Evolutionary conservation across 176 grass and related monocot species (phyloP).

Genomic region (Microstegium vimineum): DNA sequence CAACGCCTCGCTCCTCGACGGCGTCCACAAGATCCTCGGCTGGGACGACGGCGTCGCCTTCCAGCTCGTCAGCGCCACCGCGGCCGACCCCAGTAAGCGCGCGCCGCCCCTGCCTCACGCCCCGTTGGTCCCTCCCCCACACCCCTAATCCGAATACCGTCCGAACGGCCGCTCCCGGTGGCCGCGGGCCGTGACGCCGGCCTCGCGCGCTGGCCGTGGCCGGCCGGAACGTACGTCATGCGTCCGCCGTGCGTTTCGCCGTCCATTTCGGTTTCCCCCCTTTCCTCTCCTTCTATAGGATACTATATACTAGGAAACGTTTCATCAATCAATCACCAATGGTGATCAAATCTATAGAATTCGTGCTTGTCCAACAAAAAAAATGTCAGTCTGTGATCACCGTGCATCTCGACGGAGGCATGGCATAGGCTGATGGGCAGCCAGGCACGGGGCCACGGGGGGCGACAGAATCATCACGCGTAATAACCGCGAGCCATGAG

Average conservation of each 20-base stretch:
- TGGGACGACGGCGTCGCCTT: slow-evolving; percentile 34
- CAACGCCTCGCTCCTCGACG: slow-evolving; percentile 53
- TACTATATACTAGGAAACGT: too few species aligned
- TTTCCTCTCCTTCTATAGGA: too few species aligned
- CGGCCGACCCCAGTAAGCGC: slow-evolving; percentile 39
- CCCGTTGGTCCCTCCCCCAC: too few species aligned
- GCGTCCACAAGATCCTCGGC: slow-evolving; percentile 50
- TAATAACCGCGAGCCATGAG: not conserved
- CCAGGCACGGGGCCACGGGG: too few species aligned
- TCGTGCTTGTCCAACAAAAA: too few species aligned
- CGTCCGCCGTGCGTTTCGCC: not conserved
- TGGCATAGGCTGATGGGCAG: too few species aligned
- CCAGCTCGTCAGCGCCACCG: slow-evolving; percentile 74
- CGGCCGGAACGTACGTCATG: not conserved
- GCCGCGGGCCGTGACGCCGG: not conserved
- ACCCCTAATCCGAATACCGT: not conserved
- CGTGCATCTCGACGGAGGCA: not conserved
- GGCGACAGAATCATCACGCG: not conserved
- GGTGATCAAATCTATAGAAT: not conserved
- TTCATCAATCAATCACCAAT: not conserved
- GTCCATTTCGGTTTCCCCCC: not conserved
- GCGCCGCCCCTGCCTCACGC: rapidly evolving
- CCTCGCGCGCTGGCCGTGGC: not conserved
- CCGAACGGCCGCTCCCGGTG: not conserved
- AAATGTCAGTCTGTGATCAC: too few species aligned